Base-by-base conservation (phyloP, 78 protist species). In the Chrysochromulina parva region DNA sequence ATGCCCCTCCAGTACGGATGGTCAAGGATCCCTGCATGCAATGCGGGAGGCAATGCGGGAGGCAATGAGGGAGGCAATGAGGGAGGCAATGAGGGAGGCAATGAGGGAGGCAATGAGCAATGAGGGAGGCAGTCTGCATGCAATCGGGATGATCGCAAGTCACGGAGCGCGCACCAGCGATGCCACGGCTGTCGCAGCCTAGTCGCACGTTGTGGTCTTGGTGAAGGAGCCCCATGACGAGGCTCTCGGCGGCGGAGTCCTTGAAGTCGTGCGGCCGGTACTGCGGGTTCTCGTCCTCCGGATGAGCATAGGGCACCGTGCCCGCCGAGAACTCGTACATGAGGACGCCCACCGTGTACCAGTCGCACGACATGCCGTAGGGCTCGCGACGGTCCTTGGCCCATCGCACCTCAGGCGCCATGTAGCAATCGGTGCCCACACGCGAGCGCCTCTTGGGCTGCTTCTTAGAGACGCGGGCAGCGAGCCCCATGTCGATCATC, bases 291-390 rank as follows among this genome's bases (percentile, higher is more conserved):
- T 69, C 78, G 10, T 24, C 28, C 48, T 69, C 78, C 0, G 78
- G 78, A 17, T 69, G 78, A n/a, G 48, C 48, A 50, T 14, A 69
- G 48, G 78, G 78, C 48, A 69, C 54, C 38, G 3, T 48, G 57
- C 84, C 84, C 57, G 84, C 26, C 3, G 84, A 50, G 73, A 66
- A 26, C 60, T 78, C 86, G 86, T 78, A 78, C 17, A 13, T 20
- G 62, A 78, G 86, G 22, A 78, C 86, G 62, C 86, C 86, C 50
- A 78, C 48, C 47, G 86, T 78, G 86, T 78, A 78, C 86, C 86
- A 78, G 86, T 78, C 86, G 4, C 24, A 2, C 14, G 38, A 22
- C 17, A 1, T 10, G 62, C 86, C 86, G 60, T 78, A 78, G 4
- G 57, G 14, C 60, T 22, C 22, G 47, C 26, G 19, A 38, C 73